phyloP scores from a whole-genome alignment of 371 early-diverging fungal genomes.

The Funneliformis caledonium region DNA sequence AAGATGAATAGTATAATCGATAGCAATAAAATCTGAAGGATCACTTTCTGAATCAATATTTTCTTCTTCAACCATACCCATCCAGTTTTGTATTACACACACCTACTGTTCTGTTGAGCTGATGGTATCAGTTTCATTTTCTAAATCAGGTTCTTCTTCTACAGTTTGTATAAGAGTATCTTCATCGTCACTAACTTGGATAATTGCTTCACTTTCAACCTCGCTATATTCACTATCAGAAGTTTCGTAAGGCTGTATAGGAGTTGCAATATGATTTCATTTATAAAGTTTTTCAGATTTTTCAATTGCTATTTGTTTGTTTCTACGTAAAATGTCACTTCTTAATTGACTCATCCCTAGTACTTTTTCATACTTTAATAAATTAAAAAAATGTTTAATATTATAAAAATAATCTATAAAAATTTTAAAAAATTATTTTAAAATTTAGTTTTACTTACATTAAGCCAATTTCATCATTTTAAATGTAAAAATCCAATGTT shows the following conservation, averaged over 20 bases:
- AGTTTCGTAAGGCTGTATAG: background rate
- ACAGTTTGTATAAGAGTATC: too few species aligned
- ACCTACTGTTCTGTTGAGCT: too few species aligned
- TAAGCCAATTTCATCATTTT: background rate
- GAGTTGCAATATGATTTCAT: constrained; percentile 9
- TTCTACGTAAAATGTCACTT: background rate
- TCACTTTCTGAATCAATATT: too few species aligned
- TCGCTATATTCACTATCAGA: background rate
- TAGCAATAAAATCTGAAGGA: too few species aligned
- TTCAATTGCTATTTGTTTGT: background rate
- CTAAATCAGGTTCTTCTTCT: too few species aligned
- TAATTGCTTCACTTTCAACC: too few species aligned
- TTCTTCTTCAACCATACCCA: too few species aligned
- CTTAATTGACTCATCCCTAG: background rate
- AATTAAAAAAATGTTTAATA: background rate
- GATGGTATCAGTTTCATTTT: too few species aligned
- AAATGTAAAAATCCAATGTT: constrained; percentile 28
- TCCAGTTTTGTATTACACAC: too few species aligned
- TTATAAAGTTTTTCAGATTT: constrained; percentile 3
- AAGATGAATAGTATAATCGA: too few species aligned
- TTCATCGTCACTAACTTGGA: too few species aligned
- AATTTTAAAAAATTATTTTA: too few species aligned
- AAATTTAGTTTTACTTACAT: background rate
- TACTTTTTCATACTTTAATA: constrained; percentile 12
- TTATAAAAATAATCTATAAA: background rate